Conservation (phyloP, 1,139 yeast genomes). For the Insectozyma bohioensis region DNA sequence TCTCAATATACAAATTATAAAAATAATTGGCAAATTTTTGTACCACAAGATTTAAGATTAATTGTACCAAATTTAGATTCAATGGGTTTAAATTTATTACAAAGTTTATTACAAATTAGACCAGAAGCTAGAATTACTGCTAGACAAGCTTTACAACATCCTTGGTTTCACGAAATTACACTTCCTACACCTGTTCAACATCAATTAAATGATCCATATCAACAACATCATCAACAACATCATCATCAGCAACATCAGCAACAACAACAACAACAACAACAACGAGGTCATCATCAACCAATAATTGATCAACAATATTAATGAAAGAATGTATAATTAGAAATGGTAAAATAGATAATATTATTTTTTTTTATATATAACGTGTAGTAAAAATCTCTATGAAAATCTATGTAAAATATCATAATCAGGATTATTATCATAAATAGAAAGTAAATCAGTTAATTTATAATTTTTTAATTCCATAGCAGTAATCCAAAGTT, state of each 20-base stretch:
- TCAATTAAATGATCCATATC: conserved; percentile 37
- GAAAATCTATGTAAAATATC: conserved; percentile 9
- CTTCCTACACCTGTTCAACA: conserved; percentile 40
- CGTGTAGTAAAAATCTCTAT: neutral
- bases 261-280: conserved; percentile 9
- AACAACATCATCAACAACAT: conserved; percentile 33
- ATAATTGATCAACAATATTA: conserved; percentile 16
- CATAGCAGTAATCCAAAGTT: conserved; percentile 11
- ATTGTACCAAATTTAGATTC: conserved; percentile 79
- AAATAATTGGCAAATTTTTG: conserved; percentile 72
- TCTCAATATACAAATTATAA: conserved; percentile 83
- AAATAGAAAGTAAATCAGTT: conserved; percentile 8
- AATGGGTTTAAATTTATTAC: conserved; percentile 75
- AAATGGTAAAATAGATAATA: too few relatives aligned
- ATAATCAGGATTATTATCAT: conserved; percentile 9
- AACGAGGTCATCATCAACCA: conserved; percentile 15
- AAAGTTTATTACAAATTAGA: conserved; percentile 79
- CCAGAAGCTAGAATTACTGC: conserved; percentile 93
- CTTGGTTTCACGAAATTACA: conserved; percentile 87
- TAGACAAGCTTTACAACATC: conserved; percentile 88
- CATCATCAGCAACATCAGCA: conserved; percentile 18
- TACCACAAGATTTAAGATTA: conserved; percentile 80
- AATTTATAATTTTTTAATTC: conserved; percentile 10
- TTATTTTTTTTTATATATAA: too few relatives aligned
- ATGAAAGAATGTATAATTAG: too few relatives aligned